These are phyloP conservation scores for Rubia tinctorum DNA, from an alignment of 305 asterid species.

Conservation along the genomic window DNA sequence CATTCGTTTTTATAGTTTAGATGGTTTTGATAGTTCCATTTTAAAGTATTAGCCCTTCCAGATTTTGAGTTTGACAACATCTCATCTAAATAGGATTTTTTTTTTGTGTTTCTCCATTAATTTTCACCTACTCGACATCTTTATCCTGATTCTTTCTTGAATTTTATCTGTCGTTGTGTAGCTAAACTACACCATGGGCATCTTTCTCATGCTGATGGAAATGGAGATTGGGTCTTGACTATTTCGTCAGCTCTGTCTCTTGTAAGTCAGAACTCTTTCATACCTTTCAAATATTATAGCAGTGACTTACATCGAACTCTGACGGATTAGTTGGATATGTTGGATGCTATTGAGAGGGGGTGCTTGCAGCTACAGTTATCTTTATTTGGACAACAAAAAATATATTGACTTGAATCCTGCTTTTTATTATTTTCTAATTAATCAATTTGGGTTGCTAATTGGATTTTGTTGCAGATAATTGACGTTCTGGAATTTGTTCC, in stretches of 20 bases:
- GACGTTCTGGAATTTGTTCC: conserved; percentile 92
- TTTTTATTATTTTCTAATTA: background rate
- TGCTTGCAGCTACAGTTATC: background rate
- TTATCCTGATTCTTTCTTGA: conserved; percentile 15
- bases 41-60: background rate
- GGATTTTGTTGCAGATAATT: conserved; percentile 65
- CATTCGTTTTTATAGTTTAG: background rate
- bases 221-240: conserved; percentile 98
- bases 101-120: conserved; percentile 12
- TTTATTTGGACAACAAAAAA: background rate
- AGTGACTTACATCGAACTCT: background rate
- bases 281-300: conserved; percentile 3
- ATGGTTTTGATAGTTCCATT: background rate
- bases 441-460: conserved; percentile 12
- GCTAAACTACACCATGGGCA: conserved; percentile 94
- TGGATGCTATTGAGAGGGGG: background rate
- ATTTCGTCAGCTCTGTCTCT: conserved; percentile 86
- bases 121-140: conserved; percentile 10
- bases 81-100: background rate
- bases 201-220: conserved; percentile 87
- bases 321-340: background rate
- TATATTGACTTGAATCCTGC: background rate
- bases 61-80: background rate
- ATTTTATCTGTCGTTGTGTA: conserved; percentile 28
- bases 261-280: conserved; percentile 43